Evolutionary conservation across 441 rosid species (phyloP).

Genomic region (Erodium chrysanthum): DNA sequence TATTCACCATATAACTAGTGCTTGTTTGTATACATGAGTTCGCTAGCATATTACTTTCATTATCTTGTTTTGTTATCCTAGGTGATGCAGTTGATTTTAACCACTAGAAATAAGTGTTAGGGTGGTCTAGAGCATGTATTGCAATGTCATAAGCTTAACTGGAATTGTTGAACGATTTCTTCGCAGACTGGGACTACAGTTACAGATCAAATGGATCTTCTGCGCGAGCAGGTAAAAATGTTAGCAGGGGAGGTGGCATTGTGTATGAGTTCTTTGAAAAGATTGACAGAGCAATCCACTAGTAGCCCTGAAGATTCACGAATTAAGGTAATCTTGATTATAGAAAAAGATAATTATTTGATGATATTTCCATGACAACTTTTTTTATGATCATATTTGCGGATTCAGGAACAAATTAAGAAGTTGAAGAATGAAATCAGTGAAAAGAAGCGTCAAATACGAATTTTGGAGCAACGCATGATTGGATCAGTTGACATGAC

Average conservation of each 20-base stretch:
- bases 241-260: constrained; percentile 89
- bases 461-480: constrained; percentile 63
- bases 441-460: constrained; percentile 72
- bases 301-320: constrained; percentile 53
- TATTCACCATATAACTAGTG: not conserved
- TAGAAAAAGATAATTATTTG: constrained; percentile 13
- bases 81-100: not conserved
- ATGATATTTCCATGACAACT: constrained; percentile 13
- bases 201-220: constrained; percentile 90
- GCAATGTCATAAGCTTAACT: constrained; percentile 21
- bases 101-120: not conserved
- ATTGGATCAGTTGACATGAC: constrained; percentile 51
- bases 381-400: constrained; percentile 16
- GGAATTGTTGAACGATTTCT: constrained; percentile 22
- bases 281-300: constrained; percentile 61
- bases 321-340: constrained; percentile 38
- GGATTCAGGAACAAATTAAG: constrained; percentile 55
- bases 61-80: not conserved
- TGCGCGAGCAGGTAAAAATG: constrained; percentile 81
- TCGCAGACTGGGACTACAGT: constrained; percentile 56
- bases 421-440: constrained; percentile 69
- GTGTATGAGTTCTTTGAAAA: constrained; percentile 64
- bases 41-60: not conserved
- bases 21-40: constrained; percentile 3
- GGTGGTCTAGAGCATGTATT: constrained; percentile 6